Base-by-base conservation (phyloP, 2,329 filamentous ascomycete species). In the Colletotrichum cuscutae region DNA sequence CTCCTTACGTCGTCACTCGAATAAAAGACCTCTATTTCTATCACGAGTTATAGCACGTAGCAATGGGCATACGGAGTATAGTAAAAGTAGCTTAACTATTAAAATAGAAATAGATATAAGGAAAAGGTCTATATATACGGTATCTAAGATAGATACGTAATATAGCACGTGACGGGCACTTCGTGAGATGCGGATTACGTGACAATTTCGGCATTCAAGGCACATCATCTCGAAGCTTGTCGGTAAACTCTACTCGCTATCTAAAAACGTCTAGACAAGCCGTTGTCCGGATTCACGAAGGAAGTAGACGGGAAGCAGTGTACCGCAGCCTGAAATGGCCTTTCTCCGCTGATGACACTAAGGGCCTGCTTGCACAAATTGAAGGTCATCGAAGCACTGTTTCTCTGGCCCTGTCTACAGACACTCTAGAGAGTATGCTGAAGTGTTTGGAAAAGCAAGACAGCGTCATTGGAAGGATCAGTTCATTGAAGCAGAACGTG, bases 1-100 rank as follows among this genome's bases (percentile, higher is more conserved):
- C 59, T 69, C 5, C 59, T 69, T 2, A 60, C 66, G 7, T 37
- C 66, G 0, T 63, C 66, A 7, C 61, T 69, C 1, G 60, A 65
- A 2, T 8, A 64, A n/a, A 26, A 69, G 4, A 13, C 4, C 1
- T 12, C 53, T 8, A 7, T 5, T 3, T n/a, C n/a, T n/a, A n/a
- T n/a, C n/a, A n/a, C n/a, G n/a, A n/a, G n/a, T n/a, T n/a, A n/a
- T n/a, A n/a, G n/a, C n/a, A n/a, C n/a, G n/a, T n/a, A n/a, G n/a
- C n/a, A n/a, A n/a, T n/a, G n/a, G n/a, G n/a, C n/a, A n/a, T n/a
- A n/a, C n/a, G n/a, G n/a, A n/a, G n/a, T n/a, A n/a, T n/a, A n/a
- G n/a, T n/a, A n/a, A n/a, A n/a, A n/a, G n/a, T n/a, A n/a, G n/a
- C n/a, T n/a, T n/a, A n/a, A n/a, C n/a, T n/a, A n/a, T n/a, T n/a